Evolutionary conservation across 495 filamentous ascomycete species (phyloP), one percentile per base, ranked within the genome.

Genomic region (Hypoxylon crocopeplum): DNA sequence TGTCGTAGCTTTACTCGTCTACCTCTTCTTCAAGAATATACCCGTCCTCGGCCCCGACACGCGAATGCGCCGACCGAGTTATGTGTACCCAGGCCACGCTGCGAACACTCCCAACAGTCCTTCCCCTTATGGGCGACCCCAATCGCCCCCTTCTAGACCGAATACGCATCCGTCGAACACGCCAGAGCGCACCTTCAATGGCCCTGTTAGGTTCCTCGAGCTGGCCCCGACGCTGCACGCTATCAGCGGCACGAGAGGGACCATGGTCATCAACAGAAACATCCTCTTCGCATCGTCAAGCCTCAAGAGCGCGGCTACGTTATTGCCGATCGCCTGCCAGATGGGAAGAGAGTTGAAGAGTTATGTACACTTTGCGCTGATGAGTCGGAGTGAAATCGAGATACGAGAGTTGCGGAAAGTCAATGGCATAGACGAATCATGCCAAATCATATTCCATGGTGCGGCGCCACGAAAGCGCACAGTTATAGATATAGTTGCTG

Each of bases 271-370:
- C 13, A 86, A 86, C 51, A 78, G 75, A 32, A 85, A 86, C 55
- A 71, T 88, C 0, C 63, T 88, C 5, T 87, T 86, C 56, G 82
- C 80, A 4, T 76, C 82, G 0, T 81, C 84, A 0, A 84, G 73
- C 32, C 71, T 86, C 36, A 73, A 81, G 59, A 86, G 84, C 53
- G 78, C 77, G 2, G 71, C 82, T 0, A 67, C 72, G 21, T 63
- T 88, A 15, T 63, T 88, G n/a, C 85, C 85, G 2, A 71, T 85
- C 66, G 82, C 82, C 0, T 88, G 85, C 54, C 76, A 82, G 59
- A 88, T 88, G 85, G 80, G 75, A 7, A 57, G 60, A 20, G 78
- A 78, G 69, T 68, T 79, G 46, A 75, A 79, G 66, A 87, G 77
- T 51, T 78, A 79, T 45, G 84, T 88, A 1, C 84, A 88, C 49